Evolutionary conservation across 305 asterid species (phyloP), one percentile per base, ranked within the genome.

Genomic region (Rubia balearica): DNA sequence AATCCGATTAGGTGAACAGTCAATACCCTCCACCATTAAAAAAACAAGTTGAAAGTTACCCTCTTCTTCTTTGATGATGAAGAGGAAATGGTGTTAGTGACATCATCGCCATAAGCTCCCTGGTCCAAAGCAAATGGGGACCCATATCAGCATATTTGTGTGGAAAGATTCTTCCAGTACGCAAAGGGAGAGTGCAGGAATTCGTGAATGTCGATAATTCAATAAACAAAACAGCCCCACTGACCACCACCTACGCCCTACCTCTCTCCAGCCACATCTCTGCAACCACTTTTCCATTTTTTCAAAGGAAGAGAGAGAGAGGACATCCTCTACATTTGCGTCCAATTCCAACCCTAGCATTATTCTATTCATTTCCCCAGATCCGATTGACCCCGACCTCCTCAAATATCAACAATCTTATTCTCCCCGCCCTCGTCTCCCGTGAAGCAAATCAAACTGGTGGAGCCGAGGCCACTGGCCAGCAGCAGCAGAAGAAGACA

Each of bases 1-100:
- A 49, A 8, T 16, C 56, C 55, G 14, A 6, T 48, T 13, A 48
- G 55, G 1, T 48, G 0, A 11, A 11, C 53, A 46, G 12, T 46
- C 53, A 46, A 11, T n/a, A 13, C 38, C 38, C 3, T 33, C 38
- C 38, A 33, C 38, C 38, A 4, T 51, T 51, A 21, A 16, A 51
- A 17, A 21, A 51, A 3, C 22, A 16, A 16, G 8, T 16, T 33
- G 38, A 33, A 33, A 33, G 17, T 17, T 70, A 73, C 83, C 79
- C 68, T 80, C 68, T 76, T 79, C 73, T 64, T 76, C 48, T 66
- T 76, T 30, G 75, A 70, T 2, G 59, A 51, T 8, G 59, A 49
- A 0, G 56, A 14, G 4, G 8, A 49, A 67, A 61, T 49, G n/a
- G 68, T 24, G 2, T 67, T 70, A 17, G 45, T 30, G 4, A 24